phyloP scores from a whole-genome alignment of 345 rosid genomes.

The Clausena lansium region DNA sequence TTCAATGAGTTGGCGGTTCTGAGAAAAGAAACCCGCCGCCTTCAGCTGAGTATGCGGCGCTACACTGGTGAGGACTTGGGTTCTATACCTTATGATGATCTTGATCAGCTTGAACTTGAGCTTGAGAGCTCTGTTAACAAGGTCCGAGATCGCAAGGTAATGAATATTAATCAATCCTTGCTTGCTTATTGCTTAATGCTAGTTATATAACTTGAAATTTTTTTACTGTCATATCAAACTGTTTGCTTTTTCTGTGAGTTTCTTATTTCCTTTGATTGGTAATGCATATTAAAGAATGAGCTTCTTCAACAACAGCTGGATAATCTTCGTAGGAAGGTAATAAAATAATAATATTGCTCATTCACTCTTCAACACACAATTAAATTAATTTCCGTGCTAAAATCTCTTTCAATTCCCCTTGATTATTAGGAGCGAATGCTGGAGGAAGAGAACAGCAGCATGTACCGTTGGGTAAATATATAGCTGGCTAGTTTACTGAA shows the following conservation, averaged over 20 bases:
- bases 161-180: background rate
- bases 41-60: slow-evolving; percentile 52
- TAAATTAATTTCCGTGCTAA: background rate
- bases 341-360: background rate
- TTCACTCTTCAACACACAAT: background rate
- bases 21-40: slow-evolving; percentile 57
- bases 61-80: slow-evolving; percentile 66
- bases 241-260: background rate
- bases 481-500: too few species aligned
- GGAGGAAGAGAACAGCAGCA: slow-evolving; percentile 69
- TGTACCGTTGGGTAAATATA: slow-evolving; percentile 57
- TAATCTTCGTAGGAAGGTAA: slow-evolving; percentile 76
- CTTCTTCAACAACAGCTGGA: slow-evolving; percentile 74
- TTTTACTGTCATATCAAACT: background rate
- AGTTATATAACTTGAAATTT: too few species aligned
- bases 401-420: background rate
- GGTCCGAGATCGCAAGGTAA: slow-evolving; percentile 72
- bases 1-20: slow-evolving; percentile 50
- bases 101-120: slow-evolving; percentile 53
- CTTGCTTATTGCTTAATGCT: background rate
- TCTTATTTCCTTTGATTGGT: background rate
- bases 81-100: slow-evolving; percentile 46
- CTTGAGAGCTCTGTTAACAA: slow-evolving; percentile 61
- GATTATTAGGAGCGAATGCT: slow-evolving; percentile 50
- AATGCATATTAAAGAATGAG: slow-evolving; percentile 47